phyloP scores from a whole-genome alignment of 768 basidiomycete species.

The Daedaleopsis nitida region DNA sequence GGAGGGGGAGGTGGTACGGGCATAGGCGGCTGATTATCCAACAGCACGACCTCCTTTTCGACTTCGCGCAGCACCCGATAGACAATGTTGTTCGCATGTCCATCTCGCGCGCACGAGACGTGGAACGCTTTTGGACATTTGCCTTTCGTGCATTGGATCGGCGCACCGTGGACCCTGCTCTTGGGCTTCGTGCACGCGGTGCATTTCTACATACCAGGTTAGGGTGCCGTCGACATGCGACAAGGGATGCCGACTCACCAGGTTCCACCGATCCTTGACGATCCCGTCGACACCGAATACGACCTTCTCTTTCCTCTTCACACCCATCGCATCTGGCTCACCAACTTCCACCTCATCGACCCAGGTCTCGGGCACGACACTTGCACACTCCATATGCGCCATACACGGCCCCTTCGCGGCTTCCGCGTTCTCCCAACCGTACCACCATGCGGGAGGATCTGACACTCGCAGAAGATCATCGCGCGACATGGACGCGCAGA shows the following conservation, averaged over 20 bases:
- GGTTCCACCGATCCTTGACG: constrained; percentile 88
- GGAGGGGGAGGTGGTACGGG: constrained; percentile 1
- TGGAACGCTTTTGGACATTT: constrained; percentile 95
- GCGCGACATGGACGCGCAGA: constrained; percentile 57
- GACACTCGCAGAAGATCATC: constrained; percentile 66
- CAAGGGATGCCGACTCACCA: constrained; percentile 55
- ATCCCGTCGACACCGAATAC: constrained; percentile 89
- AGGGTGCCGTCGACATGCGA: not conserved
- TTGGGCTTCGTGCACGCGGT: constrained; percentile 73
- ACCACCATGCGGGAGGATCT: constrained; percentile 56
- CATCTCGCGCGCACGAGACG: constrained; percentile 81
- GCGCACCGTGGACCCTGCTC: constrained; percentile 72
- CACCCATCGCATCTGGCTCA: constrained; percentile 34
- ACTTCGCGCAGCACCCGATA: constrained; percentile 68
- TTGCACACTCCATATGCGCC: constrained; percentile 82
- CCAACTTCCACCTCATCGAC: constrained; percentile 65
- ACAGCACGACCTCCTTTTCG: constrained; percentile 78
- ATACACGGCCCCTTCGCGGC: constrained; percentile 45
- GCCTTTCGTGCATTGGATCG: constrained; percentile 91
- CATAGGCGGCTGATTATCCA: constrained; percentile 40
- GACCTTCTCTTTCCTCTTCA: constrained; percentile 43
- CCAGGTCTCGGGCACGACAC: constrained; percentile 89
- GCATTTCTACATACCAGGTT: constrained; percentile 72
- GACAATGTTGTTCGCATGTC: constrained; percentile 51
- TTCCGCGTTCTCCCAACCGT: constrained; percentile 30